Base-by-base conservation (phyloP, 169 alveolate genomes). In the Cryptosporidium tyzzeri region DNA sequence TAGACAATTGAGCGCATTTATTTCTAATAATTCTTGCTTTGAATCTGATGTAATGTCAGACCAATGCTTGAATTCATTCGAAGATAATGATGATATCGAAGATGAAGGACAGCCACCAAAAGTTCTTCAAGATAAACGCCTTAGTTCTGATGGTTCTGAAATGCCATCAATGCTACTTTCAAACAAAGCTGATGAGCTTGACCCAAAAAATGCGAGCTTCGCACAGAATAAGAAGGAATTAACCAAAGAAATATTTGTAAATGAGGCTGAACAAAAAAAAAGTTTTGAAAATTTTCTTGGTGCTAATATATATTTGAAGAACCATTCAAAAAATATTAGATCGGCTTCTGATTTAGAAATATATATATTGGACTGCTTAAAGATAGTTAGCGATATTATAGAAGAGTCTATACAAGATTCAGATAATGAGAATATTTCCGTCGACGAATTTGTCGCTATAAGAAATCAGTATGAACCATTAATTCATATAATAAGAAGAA, bases 381-480 rank as follows among this genome's bases (percentile, higher is more conserved):
- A 59, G 31, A 14, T 53, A 14, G 65, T 73, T 21, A 73, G 39
- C 9, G 86, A 73, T 21, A 73, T 58, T 10, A 55, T 73, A 4
- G 86, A 73, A 23, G 71, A 73, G 26, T 53, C 86, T 14, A 73
- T 73, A 3, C 86, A 58, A n/a, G 41, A 73, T 55, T 53, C 70
- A 9, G 71, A 59, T 6, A 59, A 23, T 9, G 53, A 55, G 35
- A 29, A 41, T 31, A 33, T 37, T 10, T 73, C 86, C 21, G 70
- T 73, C 35, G 86, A 73, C 21, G 70, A 53, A 16, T 73, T 37
- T n/a, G 86, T 73, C 18, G 18, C 86, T 21, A 73, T 59, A 26
- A 73, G 86, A 26, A 55, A 26, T 33, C 86, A 73, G 51, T 73
- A 31, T 59, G 86, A 73, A 0, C 86, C 86, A n/a, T 45, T 73